A percentile compares a stretch with the other conserved stretches of the same genome.
phyloP scores from a whole-genome alignment of 2,329 filamentous ascomycete species.

The Phialemoniopsis sp. region DNA sequence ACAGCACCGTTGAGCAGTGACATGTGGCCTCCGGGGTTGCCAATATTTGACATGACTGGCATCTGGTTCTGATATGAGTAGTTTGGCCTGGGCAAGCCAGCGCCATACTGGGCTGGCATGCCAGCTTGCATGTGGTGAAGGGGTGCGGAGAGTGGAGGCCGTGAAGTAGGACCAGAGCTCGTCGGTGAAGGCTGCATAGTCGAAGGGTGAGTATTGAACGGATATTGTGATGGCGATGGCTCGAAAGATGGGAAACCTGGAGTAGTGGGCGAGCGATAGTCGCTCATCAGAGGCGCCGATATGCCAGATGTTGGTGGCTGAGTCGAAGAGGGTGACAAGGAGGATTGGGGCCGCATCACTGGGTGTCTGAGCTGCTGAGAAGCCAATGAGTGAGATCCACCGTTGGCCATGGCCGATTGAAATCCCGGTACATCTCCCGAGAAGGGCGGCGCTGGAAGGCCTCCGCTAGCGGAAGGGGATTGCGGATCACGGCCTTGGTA shows the following conservation, averaged over 20 bases:
- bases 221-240: not conserved
- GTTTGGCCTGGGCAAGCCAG: not conserved
- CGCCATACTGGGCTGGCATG: not conserved
- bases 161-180: conserved; percentile 1
- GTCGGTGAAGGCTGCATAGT: not conserved
- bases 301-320: not conserved
- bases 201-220: not conserved
- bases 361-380: not conserved
- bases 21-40: conserved; percentile 6
- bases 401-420: conserved; percentile 3
- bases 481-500: conserved; percentile 3
- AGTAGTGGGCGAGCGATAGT: not conserved
- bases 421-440: not conserved
- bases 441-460: conserved; percentile 1
- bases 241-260: not conserved
- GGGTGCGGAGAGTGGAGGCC: not conserved
- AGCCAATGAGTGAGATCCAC: not conserved
- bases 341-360: not conserved
- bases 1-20: conserved; percentile 1
- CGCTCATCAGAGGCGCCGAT: not conserved
- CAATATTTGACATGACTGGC: conserved; percentile 8
- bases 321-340: not conserved
- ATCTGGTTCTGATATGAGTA: conserved; percentile 1
- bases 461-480: conserved; percentile 3
- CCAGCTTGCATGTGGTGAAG: conserved; percentile 1